These are phyloP conservation scores for Microsporum canis DNA, from an alignment of 2,329 filamentous ascomycete species.

Conservation along the genomic window DNA sequence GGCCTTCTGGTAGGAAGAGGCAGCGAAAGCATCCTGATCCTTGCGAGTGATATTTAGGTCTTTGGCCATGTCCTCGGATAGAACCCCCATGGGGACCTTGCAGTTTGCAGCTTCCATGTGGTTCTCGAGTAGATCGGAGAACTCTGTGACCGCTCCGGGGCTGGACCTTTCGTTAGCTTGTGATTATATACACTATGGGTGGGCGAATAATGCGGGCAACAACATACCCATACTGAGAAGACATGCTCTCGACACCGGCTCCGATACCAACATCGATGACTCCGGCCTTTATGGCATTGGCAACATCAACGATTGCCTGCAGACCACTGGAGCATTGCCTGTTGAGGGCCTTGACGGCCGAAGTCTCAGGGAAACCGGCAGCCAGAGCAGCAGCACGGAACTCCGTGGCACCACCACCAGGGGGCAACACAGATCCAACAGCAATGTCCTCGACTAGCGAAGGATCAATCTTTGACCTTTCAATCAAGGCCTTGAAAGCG, in stretches of 20 bases:
- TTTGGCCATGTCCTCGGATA: slow-evolving; percentile 92
- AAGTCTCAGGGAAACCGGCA: slow-evolving; percentile 76
- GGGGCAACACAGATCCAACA: slow-evolving; percentile 81
- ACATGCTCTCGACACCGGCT: slow-evolving; percentile 96
- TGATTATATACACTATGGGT: not conserved
- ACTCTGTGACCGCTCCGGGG: slow-evolving; percentile 77
- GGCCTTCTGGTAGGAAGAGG: slow-evolving; percentile 79
- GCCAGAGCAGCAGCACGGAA: slow-evolving; percentile 86
- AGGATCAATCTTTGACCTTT: slow-evolving; percentile 81
- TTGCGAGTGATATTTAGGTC: slow-evolving; percentile 61
- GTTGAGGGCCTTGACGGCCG: slow-evolving; percentile 82
- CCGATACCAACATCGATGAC: slow-evolving; percentile 95
- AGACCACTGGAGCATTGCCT: slow-evolving; percentile 89
- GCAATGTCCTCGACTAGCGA: slow-evolving; percentile 80
- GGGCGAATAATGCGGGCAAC: not conserved
- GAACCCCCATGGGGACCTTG: slow-evolving; percentile 91
- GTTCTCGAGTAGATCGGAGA: slow-evolving; percentile 75
- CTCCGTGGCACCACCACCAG: slow-evolving; percentile 89
- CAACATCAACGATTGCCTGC: slow-evolving; percentile 85
- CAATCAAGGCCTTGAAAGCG: slow-evolving; percentile 67
- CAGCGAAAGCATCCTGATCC: slow-evolving; percentile 84
- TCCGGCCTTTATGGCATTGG: slow-evolving; percentile 77
- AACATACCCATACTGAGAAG: slow-evolving; percentile 70
- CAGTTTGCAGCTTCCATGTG: slow-evolving; percentile 81
- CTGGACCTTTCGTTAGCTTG: slow-evolving; percentile 28